phyloP scores from a whole-genome alignment of 2,329 filamentous ascomycete genomes.

The Fusarium torreyae region DNA sequence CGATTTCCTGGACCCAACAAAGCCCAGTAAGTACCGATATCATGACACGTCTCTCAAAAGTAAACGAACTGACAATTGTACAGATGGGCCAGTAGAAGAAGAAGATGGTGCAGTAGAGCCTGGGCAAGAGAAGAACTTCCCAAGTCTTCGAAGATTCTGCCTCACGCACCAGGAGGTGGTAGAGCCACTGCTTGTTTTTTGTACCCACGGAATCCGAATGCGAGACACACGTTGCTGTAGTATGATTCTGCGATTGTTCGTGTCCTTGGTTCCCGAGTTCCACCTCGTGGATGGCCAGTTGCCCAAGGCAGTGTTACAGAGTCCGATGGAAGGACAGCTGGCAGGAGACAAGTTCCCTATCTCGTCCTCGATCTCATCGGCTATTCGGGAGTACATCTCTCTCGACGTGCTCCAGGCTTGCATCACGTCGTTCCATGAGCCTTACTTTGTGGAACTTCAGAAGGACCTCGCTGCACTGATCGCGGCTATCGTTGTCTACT shows the following conservation, averaged over 20 bases:
- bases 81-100: constrained; percentile 53
- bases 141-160: constrained; percentile 84
- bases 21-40: constrained; percentile 70
- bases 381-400: constrained; percentile 90
- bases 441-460: constrained; percentile 96
- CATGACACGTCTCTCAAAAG: background rate
- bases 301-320: constrained; percentile 45
- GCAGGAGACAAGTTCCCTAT: constrained; percentile 62
- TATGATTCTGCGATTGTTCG: constrained; percentile 88
- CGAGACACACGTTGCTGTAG: constrained; percentile 90
- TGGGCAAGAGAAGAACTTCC: constrained; percentile 59
- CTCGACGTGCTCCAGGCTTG: constrained; percentile 90
- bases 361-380: constrained; percentile 69
- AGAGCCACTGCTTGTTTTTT: constrained; percentile 91
- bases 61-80: constrained; percentile 29
- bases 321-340: constrained; percentile 49
- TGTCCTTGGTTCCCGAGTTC: constrained; percentile 88
- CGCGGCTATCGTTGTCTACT: constrained; percentile 85
- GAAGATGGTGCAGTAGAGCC: constrained; percentile 46
- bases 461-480: constrained; percentile 92
- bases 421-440: constrained; percentile 91
- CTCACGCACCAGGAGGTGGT: constrained; percentile 83
- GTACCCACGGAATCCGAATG: constrained; percentile 90
- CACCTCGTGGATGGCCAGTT: constrained; percentile 64
- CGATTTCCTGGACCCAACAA: constrained; percentile 84